Percentiles rank a stretch among this genome's conserved stretches.
These are phyloP conservation scores for Tillandsia fasciculata DNA, from an alignment of 176 grass and related monocot species.

Conservation along the genomic window DNA sequence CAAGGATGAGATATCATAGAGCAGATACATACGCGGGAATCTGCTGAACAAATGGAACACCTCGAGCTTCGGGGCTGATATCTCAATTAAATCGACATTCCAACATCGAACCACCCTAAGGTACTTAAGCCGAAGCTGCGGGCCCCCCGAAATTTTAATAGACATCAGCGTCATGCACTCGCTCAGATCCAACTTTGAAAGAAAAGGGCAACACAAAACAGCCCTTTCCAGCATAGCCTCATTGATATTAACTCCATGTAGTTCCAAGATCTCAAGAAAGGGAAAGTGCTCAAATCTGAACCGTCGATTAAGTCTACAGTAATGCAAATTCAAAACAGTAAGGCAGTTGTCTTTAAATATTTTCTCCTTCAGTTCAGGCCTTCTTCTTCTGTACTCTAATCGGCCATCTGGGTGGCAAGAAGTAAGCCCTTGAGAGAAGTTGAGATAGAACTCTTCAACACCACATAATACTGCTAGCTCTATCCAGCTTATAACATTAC, in stretches of 20 bases:
- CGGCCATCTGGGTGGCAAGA: background rate
- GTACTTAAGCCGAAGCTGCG: background rate
- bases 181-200: background rate
- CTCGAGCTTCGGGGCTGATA: slow-evolving; percentile 5
- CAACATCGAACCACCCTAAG: background rate
- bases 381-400: background rate
- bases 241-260: background rate
- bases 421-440: background rate
- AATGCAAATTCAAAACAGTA: background rate
- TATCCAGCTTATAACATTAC: background rate
- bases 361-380: slow-evolving; percentile 1
- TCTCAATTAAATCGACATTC: background rate
- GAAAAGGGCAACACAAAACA: background rate
- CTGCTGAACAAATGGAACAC: background rate
- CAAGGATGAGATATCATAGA: slow-evolving; percentile 1
- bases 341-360: background rate
- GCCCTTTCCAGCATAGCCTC: background rate
- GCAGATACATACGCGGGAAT: background rate
- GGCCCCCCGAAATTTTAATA: background rate
- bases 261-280: background rate
- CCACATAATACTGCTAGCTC: background rate
- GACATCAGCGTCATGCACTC: background rate
- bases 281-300: slow-evolving; percentile 1
- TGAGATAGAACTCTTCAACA: background rate
- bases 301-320: background rate